Conservation (phyloP, 768 basidiomycete species). For the Tylopilus subfusipes region DNA sequence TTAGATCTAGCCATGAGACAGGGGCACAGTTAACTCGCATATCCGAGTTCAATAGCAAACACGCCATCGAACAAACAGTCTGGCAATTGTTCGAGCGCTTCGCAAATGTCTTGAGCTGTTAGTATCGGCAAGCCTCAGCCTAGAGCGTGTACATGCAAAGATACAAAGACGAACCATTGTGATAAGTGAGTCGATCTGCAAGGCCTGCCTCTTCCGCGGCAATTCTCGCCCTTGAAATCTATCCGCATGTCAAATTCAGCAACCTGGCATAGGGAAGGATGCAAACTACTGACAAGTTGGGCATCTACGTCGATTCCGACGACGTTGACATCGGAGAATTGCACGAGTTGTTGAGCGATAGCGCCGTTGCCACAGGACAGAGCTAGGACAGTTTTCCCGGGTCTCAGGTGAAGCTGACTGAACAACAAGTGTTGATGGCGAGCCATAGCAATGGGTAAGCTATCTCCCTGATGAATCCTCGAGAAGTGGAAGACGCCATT, state of each 20-base stretch:
- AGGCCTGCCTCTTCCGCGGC: constrained; percentile 1
- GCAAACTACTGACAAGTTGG: not conserved
- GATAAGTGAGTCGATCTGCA: not conserved
- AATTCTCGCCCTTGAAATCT: constrained; percentile 1
- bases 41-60: constrained; percentile 8
- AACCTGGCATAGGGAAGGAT: not conserved
- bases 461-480: constrained; percentile 6
- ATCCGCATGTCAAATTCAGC: not conserved
- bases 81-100: constrained; percentile 2
- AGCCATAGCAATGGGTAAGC: constrained; percentile 5
- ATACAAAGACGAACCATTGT: not conserved
- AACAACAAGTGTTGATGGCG: constrained; percentile 9
- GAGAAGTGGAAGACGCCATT: constrained; percentile 4
- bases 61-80: constrained; percentile 8
- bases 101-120: not conserved
- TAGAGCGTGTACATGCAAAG: not conserved
- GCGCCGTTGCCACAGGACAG: constrained; percentile 3
- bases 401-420: constrained; percentile 5
- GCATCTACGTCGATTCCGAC: constrained; percentile 5
- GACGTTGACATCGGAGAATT: constrained; percentile 7
- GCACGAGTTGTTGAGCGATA: not conserved
- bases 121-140: not conserved
- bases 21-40: not conserved
- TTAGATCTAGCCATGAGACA: not conserved
- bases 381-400: constrained; percentile 4